Evolutionary conservation across 2,329 filamentous ascomycete genomes (phyloP), one percentile per base, ranked within the genome.

Genomic region (Cladosporium cucumerinum): DNA sequence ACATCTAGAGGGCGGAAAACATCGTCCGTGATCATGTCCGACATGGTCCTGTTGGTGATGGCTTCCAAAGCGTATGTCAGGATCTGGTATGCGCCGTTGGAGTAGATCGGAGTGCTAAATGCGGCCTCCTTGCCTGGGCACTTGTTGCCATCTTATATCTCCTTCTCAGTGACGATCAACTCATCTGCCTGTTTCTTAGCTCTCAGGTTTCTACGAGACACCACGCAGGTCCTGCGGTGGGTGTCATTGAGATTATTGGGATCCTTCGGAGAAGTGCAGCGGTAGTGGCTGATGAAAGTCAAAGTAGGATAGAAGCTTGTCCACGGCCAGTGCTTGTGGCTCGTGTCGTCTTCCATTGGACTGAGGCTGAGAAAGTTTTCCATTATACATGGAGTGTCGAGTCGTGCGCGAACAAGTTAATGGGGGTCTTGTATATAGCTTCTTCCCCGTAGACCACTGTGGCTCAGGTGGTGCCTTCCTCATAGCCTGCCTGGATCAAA

Each of bases 51-150:
- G 14, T 78, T 78, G 0, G 78, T 80, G 0, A 81, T 76, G 8
- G 77, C 77, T 64, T 83, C 79, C 1, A 85, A 73, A 0, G 80
- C 81, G 0, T 80, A 71, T 5, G 79, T 80, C 2, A 84, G 75
- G 3, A 84, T 65, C 2, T 78, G 71, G 21, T 80, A 81, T 1
- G 77, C 82, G 4, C 78, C 72, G 67, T 85, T 84, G 28, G 82
- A 81, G 71, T 85, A 85, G 3, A 79, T 74, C 0, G 82, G 82
- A 4, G 74, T 78, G 0, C 76, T 75, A 66, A 78, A 82, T 0
- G 81, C 78, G 0, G 72, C 70, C 55, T 80, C 83, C 16, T 32
- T 39, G 21, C 8, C n/a, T 36, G 12, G 3, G 16, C 10, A 16
- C 11, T 14, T 39, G 5, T 18, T 25, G n/a, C 21, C 5, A 11